Evolutionary conservation across 805 yeast genomes (phyloP).

Genomic region (Millerozyma miso): DNA sequence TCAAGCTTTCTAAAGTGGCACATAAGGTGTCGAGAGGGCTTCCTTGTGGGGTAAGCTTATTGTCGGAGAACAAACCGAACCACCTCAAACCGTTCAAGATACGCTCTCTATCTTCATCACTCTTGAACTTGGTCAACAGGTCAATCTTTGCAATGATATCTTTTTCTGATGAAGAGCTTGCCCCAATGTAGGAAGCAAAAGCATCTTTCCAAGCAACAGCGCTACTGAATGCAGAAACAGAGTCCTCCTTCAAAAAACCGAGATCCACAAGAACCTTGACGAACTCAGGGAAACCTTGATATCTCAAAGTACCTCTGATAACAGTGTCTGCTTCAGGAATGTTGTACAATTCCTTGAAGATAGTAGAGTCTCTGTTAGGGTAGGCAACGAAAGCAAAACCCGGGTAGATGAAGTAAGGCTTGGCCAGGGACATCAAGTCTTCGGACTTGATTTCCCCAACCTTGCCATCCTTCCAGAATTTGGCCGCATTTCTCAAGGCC

Average conservation of each 20-base stretch:
- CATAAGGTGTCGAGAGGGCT: constrained; percentile 95
- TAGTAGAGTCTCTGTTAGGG: constrained; percentile 97
- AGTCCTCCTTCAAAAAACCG: constrained; percentile 83
- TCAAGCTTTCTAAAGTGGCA: constrained; percentile 89
- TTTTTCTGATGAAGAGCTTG: constrained; percentile 61
- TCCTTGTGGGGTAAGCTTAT: constrained; percentile 77
- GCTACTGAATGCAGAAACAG: constrained; percentile 52
- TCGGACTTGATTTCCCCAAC: constrained; percentile 76
- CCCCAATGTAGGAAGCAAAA: constrained; percentile 67
- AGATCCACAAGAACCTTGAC: constrained; percentile 91
- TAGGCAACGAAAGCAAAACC: constrained; percentile 93
- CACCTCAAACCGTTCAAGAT: constrained; percentile 86
- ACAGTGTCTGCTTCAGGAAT: constrained; percentile 98
- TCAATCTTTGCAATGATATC: constrained; percentile 76
- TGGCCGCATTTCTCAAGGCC: constrained; percentile 92
- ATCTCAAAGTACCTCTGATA: constrained; percentile 94
- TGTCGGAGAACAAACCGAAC: constrained; percentile 87
- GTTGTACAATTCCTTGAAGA: constrained; percentile 83
- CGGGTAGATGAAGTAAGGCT: constrained; percentile 93
- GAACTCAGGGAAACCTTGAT: constrained; percentile 98
- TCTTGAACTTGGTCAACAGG: constrained; percentile 74
- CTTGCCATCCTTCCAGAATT: constrained; percentile 82
- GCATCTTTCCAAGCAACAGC: constrained; percentile 85
- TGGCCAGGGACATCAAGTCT: constrained; percentile 91
- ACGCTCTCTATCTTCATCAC: constrained; percentile 77